Evolutionary conservation across 352 stramenopile species (phyloP).

Genomic region (Elongisporangium anandrum): DNA sequence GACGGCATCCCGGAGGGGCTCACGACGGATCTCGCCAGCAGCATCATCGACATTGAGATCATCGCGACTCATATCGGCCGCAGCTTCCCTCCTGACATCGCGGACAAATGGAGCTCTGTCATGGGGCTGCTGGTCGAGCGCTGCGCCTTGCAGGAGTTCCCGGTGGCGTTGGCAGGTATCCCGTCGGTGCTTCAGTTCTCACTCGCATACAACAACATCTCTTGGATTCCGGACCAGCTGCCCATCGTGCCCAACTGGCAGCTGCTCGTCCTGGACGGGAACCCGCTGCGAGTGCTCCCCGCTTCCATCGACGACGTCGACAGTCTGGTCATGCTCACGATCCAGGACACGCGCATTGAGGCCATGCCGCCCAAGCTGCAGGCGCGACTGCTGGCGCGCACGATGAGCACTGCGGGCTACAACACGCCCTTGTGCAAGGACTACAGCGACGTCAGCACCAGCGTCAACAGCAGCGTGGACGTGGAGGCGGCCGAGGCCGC

Average conservation of each 20-base stretch:
- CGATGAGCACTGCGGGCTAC: neutral
- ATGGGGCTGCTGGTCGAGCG: slow-evolving; percentile 37
- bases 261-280: slow-evolving; percentile 37
- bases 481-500: slow-evolving; percentile 1
- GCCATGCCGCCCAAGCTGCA: slow-evolving; percentile 5
- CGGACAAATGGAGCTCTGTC: slow-evolving; percentile 22
- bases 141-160: slow-evolving; percentile 26
- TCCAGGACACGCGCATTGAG: slow-evolving; percentile 13
- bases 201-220: slow-evolving; percentile 35
- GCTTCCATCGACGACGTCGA: neutral
- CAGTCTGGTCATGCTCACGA: slow-evolving; percentile 7
- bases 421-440: slow-evolving; percentile 12
- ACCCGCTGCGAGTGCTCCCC: slow-evolving; percentile 10
- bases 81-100: slow-evolving; percentile 17
- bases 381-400: neutral
- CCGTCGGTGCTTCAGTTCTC: slow-evolving; percentile 22
- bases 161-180: slow-evolving; percentile 11
- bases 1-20: slow-evolving; percentile 22
- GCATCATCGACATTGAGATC: slow-evolving; percentile 34
- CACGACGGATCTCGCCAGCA: slow-evolving; percentile 20
- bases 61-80: slow-evolving; percentile 15
- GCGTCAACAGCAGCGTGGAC: slow-evolving; percentile 1
- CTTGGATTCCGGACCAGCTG: slow-evolving; percentile 18
- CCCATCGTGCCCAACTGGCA: slow-evolving; percentile 9
- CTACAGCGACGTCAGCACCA: neutral